Evolutionary conservation across 148 eudicot species (phyloP).

Genomic region (Camellia lanceoleosa): DNA sequence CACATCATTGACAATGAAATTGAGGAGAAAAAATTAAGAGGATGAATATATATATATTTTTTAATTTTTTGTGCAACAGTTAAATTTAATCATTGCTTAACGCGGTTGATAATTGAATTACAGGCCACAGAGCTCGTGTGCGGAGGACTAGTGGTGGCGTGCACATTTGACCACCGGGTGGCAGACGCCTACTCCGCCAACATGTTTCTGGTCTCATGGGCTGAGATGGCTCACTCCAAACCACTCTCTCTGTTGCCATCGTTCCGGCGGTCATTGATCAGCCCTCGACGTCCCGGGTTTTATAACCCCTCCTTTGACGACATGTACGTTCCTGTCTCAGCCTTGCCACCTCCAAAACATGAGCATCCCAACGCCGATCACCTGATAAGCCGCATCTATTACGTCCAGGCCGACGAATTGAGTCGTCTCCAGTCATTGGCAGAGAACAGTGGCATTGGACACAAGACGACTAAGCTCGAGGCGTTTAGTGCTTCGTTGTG

Average conservation of each 20-base stretch:
- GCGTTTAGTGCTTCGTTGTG: slow-evolving; percentile 67
- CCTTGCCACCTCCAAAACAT: slow-evolving; percentile 15
- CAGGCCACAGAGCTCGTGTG: slow-evolving; percentile 64
- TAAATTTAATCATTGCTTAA: too few relatives aligned
- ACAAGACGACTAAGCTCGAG: slow-evolving; percentile 39
- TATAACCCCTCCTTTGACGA: slow-evolving; percentile 24
- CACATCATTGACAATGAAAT: too few relatives aligned
- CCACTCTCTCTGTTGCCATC: slow-evolving; percentile 34
- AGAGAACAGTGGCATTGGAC: background rate
- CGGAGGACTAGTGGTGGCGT: slow-evolving; percentile 56
- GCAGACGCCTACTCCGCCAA: slow-evolving; percentile 72
- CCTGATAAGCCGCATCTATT: slow-evolving; percentile 55
- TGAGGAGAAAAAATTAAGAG: too few relatives aligned
- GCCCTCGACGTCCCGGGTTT: slow-evolving; percentile 42
- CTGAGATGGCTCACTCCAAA: slow-evolving; percentile 39
- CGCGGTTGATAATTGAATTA: background rate
- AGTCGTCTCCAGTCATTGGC: slow-evolving; percentile 35
- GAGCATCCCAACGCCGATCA: background rate
- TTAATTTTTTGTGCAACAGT: too few relatives aligned
- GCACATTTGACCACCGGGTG: slow-evolving; percentile 70
- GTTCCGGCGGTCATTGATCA: slow-evolving; percentile 48
- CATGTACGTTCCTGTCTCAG: slow-evolving; percentile 42
- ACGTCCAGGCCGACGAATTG: slow-evolving; percentile 34
- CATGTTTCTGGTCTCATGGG: slow-evolving; percentile 82
- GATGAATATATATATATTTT: too few relatives aligned